These are phyloP conservation scores for Naganishia vishniacii DNA, from an alignment of 768 basidiomycete genomes.

Conservation along the genomic window DNA sequence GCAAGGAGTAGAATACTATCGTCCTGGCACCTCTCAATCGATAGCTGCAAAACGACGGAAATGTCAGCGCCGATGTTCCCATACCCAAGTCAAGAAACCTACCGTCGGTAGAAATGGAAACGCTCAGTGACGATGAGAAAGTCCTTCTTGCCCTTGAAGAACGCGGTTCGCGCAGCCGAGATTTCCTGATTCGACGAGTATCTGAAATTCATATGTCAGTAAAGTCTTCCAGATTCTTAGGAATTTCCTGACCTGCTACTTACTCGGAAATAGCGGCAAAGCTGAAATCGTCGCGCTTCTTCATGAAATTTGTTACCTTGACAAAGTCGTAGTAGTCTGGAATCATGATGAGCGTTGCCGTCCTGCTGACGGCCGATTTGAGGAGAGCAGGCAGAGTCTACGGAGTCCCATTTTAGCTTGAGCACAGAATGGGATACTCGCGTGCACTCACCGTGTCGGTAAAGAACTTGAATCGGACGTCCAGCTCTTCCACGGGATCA, in stretches of 20 bases:
- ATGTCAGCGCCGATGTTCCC: background rate
- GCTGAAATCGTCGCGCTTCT: constrained; percentile 63
- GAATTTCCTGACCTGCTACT: constrained; percentile 33
- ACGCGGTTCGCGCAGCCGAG: constrained; percentile 82
- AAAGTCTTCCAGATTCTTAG: background rate
- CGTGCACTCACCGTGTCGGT: constrained; percentile 62
- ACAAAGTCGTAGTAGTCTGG: constrained; percentile 97
- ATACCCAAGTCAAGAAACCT: constrained; percentile 28
- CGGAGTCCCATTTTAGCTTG: too few relatives aligned
- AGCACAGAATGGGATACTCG: constrained; percentile 26
- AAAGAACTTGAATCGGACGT: constrained; percentile 81
- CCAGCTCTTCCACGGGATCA: constrained; percentile 67
- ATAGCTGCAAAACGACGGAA: constrained; percentile 57
- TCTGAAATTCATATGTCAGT: constrained; percentile 50
- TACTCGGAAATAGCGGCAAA: constrained; percentile 88
- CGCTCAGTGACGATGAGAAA: constrained; percentile 90
- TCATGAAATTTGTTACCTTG: constrained; percentile 77
- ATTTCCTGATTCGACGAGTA: constrained; percentile 93
- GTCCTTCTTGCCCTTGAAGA: constrained; percentile 78
- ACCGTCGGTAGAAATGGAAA: constrained; percentile 97
- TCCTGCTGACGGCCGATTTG: constrained; percentile 88
- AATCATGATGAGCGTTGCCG: constrained; percentile 79
- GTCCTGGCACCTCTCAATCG: constrained; percentile 89
- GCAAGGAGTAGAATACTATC: constrained; percentile 85
- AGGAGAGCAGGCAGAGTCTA: constrained; percentile 74